Percentiles rank a stretch among this genome's conserved stretches.
These are phyloP conservation scores for Phytophthora tentaculata DNA, from an alignment of 352 stramenopile genomes.

Conservation along the genomic window DNA sequence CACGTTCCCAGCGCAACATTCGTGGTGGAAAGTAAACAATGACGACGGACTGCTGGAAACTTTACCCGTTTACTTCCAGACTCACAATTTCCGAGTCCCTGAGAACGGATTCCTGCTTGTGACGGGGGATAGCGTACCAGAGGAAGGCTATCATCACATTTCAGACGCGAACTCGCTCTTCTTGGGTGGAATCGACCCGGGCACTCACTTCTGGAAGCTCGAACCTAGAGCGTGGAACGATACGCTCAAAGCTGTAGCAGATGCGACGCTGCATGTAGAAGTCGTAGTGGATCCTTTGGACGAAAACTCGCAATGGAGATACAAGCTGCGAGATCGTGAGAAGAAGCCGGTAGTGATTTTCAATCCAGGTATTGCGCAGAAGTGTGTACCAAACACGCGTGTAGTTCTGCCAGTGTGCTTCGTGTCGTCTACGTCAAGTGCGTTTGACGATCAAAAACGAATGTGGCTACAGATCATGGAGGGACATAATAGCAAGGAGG, in stretches of 20 bases:
- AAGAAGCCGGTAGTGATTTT: slow-evolving; percentile 34
- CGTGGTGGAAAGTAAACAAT: slow-evolving; percentile 35
- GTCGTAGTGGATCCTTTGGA: slow-evolving; percentile 43
- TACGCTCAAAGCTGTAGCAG: slow-evolving; percentile 9
- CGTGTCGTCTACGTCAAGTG: slow-evolving; percentile 28
- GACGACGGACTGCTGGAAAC: slow-evolving; percentile 15
- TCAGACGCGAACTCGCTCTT: slow-evolving; percentile 19
- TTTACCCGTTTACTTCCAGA: slow-evolving; percentile 39
- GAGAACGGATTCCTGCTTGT: slow-evolving; percentile 49
- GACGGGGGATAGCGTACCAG: slow-evolving; percentile 39
- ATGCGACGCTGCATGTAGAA: slow-evolving; percentile 50
- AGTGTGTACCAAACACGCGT: background rate
- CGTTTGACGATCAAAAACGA: slow-evolving; percentile 60
- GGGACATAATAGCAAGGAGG: slow-evolving; percentile 20
- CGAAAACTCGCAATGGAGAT: slow-evolving; percentile 28
- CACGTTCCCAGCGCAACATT: slow-evolving; percentile 48
- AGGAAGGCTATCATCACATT: slow-evolving; percentile 20
- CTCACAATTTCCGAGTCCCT: slow-evolving; percentile 39
- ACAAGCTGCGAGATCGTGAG: slow-evolving; percentile 13
- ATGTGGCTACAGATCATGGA: slow-evolving; percentile 71
- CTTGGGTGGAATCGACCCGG: slow-evolving; percentile 40
- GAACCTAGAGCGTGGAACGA: slow-evolving; percentile 31
- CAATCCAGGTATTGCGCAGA: slow-evolving; percentile 33
- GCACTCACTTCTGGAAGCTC: slow-evolving; percentile 57
- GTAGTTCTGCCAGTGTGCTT: slow-evolving; percentile 45